Percentiles rank a stretch among this genome's conserved stretches.
Evolutionary conservation across 345 rosid species (phyloP).

Genomic region (Mallotus nudiflorus): DNA sequence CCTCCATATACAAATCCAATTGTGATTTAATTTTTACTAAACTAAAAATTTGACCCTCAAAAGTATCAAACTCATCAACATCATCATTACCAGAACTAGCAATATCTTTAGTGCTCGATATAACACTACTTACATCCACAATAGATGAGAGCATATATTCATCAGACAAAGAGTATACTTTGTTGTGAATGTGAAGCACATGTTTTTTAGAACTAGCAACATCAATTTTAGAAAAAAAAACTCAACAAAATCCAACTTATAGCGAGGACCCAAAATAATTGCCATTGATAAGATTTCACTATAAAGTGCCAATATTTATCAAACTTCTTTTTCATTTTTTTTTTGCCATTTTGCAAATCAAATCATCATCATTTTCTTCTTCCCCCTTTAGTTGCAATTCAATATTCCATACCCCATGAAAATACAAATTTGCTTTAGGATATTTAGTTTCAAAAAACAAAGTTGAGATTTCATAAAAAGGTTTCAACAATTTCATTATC

Average conservation of each 20-base stretch:
- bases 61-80: background rate
- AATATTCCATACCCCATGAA: background rate
- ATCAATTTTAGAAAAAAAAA: background rate
- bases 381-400: background rate
- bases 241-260: background rate
- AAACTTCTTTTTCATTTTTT: background rate
- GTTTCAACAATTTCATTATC: background rate
- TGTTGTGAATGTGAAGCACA: background rate
- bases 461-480: background rate
- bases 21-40: background rate
- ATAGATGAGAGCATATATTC: background rate
- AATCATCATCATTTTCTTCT: background rate
- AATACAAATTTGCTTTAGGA: slow-evolving; percentile 1
- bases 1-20: background rate
- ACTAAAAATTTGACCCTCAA: background rate
- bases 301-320: background rate
- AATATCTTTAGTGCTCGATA: background rate
- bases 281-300: background rate
- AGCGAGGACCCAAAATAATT: background rate
- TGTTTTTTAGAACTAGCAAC: background rate
- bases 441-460: background rate
- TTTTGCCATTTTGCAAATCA: background rate
- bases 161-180: background rate
- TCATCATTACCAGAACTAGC: background rate
- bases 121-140: background rate